phyloP scores from a whole-genome alignment of 2,329 filamentous ascomycete genomes.

The Mycocentrospora acerina region DNA sequence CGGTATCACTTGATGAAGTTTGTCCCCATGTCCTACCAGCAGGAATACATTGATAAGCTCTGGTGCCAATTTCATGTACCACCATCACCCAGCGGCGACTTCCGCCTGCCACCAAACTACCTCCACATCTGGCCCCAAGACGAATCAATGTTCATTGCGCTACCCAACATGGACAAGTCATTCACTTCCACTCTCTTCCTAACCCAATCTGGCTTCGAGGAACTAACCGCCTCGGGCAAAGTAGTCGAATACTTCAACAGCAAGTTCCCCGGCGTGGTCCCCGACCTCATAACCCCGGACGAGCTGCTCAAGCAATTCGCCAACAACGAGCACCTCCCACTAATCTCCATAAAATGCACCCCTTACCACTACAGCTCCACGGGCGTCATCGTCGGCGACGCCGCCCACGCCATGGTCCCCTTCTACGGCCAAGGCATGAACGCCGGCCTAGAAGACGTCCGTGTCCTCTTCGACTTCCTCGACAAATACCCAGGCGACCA shows the following conservation, averaged over 20 bases:
- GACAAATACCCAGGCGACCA: slow-evolving; percentile 62
- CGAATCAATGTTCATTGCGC: slow-evolving; percentile 98
- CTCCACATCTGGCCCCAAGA: slow-evolving; percentile 96
- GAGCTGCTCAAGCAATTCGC: slow-evolving; percentile 75
- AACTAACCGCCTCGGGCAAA: slow-evolving; percentile 63
- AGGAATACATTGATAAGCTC: slow-evolving; percentile 92
- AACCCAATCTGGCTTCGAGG: slow-evolving; percentile 67
- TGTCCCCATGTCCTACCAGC: slow-evolving; percentile 83
- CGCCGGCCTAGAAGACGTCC: slow-evolving; percentile 90
- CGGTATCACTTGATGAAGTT: slow-evolving; percentile 97
- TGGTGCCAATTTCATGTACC: slow-evolving; percentile 95
- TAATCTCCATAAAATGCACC: slow-evolving; percentile 90
- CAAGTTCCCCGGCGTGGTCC: slow-evolving; percentile 84
- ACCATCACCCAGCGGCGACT: slow-evolving; percentile 56
- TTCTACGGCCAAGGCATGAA: slow-evolving; percentile 99
- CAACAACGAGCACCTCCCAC: slow-evolving; percentile 82
- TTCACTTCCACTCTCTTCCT: slow-evolving; percentile 96
- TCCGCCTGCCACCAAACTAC: slow-evolving; percentile 86
- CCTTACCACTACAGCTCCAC: slow-evolving; percentile 80
- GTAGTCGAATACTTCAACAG: slow-evolving; percentile 74
- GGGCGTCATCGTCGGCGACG: slow-evolving; percentile 86
- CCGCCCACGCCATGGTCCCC: slow-evolving; percentile 95
- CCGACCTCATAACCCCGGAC: slow-evolving; percentile 63
- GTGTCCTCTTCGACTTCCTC: slow-evolving; percentile 78
- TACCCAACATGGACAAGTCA: slow-evolving; percentile 82